A percentile compares a stretch with the other conserved stretches of the same genome.
Conservation (phyloP, 768 basidiomycete species). For the Tulasnella sp. region DNA sequence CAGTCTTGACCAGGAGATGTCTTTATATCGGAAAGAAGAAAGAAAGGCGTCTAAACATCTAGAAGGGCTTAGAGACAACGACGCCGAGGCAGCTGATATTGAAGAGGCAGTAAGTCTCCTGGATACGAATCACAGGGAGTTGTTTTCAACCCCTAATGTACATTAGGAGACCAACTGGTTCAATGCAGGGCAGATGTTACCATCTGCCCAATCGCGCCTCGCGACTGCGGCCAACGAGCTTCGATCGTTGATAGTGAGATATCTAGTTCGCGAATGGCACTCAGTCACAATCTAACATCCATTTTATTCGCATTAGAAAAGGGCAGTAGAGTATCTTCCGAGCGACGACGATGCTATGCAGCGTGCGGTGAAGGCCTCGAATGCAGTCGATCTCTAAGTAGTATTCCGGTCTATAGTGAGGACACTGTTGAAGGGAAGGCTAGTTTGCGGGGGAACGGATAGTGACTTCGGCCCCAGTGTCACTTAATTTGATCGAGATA, state of each 20-base stretch:
- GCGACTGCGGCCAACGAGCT: background rate
- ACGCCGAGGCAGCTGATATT: background rate
- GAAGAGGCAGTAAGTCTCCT: background rate
- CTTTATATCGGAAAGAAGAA: background rate
- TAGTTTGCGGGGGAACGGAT: constrained; percentile 4
- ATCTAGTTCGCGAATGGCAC: background rate
- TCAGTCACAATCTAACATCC: background rate
- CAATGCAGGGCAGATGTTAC: background rate
- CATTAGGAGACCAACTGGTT: background rate
- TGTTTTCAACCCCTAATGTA: background rate
- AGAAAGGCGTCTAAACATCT: background rate
- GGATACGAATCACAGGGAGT: background rate
- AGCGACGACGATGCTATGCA: constrained; percentile 5
- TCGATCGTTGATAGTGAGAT: background rate
- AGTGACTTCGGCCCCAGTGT: background rate
- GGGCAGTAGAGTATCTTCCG: background rate
- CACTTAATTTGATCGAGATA: no score
- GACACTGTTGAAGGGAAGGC: background rate
- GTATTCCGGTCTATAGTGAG: background rate
- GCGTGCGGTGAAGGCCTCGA: background rate
- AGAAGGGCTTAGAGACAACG: background rate
- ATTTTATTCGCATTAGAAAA: background rate
- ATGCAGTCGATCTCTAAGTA: background rate
- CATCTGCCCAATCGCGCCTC: background rate
- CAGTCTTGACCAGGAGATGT: background rate